A percentile compares a stretch with the other conserved stretches of the same genome.
phyloP scores from a whole-genome alignment of 306 rosid species.

The Vigna unguiculata region DNA sequence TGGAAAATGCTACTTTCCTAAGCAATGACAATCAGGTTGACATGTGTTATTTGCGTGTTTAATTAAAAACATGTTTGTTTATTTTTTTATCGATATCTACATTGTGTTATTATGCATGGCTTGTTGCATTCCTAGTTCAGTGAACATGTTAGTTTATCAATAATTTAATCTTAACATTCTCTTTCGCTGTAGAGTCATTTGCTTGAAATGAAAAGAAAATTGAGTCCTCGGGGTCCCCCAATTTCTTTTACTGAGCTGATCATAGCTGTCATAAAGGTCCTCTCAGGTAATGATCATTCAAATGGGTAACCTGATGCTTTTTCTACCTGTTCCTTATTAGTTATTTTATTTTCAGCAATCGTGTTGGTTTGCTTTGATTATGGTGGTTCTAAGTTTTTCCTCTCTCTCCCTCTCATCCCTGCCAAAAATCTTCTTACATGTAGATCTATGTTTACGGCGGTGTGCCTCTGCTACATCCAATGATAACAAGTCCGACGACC shows the following conservation, averaged over 20 bases:
- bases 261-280: slow-evolving; percentile 72
- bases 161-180: slow-evolving; percentile 37
- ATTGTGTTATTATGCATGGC: slow-evolving; percentile 4
- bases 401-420: slow-evolving; percentile 31
- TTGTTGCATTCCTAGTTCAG: slow-evolving; percentile 34
- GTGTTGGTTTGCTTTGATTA: slow-evolving; percentile 35
- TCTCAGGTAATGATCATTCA: slow-evolving; percentile 71
- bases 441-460: slow-evolving; percentile 47
- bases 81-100: slow-evolving; percentile 4
- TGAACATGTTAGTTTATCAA: slow-evolving; percentile 38
- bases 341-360: slow-evolving; percentile 7
- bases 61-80: not conserved
- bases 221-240: slow-evolving; percentile 49
- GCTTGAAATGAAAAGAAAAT: slow-evolving; percentile 79
- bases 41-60: slow-evolving; percentile 22
- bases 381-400: slow-evolving; percentile 48
- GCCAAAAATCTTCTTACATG: slow-evolving; percentile 27
- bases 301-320: slow-evolving; percentile 23
- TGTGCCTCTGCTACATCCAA: slow-evolving; percentile 44
- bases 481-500: slow-evolving; percentile 27
- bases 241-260: slow-evolving; percentile 71
- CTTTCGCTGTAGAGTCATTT: slow-evolving; percentile 75
- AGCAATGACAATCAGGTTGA: slow-evolving; percentile 92
- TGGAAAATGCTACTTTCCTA: slow-evolving; percentile 97
- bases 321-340: slow-evolving; percentile 19